Evolutionary conservation across 2,329 filamentous ascomycete species (phyloP).

Genomic region (Aspergillus hortae): DNA sequence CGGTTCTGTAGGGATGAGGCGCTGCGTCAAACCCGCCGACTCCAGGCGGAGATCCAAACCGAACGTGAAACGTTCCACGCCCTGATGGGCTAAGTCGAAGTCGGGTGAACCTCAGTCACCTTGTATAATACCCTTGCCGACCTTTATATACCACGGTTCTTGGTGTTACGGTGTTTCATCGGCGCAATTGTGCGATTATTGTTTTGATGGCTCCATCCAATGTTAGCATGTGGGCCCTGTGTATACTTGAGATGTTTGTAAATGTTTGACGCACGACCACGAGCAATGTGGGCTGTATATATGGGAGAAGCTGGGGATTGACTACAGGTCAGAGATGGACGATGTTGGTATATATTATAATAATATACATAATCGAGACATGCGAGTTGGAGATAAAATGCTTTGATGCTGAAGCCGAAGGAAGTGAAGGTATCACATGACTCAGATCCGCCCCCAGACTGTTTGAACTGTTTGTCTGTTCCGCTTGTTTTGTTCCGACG

Average conservation of each 20-base stretch:
- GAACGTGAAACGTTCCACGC: constrained; percentile 60
- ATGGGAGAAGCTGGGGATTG: not conserved
- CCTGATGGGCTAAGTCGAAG: constrained; percentile 31
- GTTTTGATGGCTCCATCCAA: constrained; percentile 2
- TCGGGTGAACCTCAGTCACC: not conserved
- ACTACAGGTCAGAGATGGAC: too few relatives aligned
- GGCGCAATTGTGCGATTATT: not conserved
- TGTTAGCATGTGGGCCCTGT: constrained; percentile 1
- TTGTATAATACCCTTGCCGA: not conserved
- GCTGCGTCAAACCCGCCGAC: constrained; percentile 64
- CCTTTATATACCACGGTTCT: constrained; percentile 2
- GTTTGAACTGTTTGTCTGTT: not conserved
- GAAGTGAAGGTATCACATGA: not conserved
- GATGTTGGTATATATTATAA: not conserved
- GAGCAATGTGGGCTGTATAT: constrained; percentile 10
- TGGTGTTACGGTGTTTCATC: constrained; percentile 6
- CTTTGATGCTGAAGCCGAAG: not conserved
- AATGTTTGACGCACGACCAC: constrained; percentile 6
- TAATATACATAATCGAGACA: not conserved
- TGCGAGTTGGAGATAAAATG: too few relatives aligned
- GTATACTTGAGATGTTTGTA: constrained; percentile 11
- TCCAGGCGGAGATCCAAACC: constrained; percentile 64
- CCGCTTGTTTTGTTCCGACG: not conserved
- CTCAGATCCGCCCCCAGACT: not conserved
- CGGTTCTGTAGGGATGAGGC: constrained; percentile 60